These are phyloP conservation scores for Lactarius indigo DNA, from an alignment of 768 basidiomycete genomes.

Conservation along the genomic window DNA sequence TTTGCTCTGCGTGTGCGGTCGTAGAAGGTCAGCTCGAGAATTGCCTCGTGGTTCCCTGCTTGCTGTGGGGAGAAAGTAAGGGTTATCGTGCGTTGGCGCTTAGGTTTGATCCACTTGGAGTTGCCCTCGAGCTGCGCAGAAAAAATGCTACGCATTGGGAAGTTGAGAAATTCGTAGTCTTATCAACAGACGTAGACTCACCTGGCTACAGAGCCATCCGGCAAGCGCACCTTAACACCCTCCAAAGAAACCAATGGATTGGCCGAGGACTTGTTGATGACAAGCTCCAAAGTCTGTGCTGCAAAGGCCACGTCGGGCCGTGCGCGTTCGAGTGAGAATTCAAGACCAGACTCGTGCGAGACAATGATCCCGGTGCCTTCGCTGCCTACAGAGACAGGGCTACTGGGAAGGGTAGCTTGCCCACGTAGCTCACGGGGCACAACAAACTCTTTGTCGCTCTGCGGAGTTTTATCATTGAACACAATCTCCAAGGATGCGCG, in stretches of 20 bases:
- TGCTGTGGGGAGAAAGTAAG: constrained; percentile 10
- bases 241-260: constrained; percentile 1
- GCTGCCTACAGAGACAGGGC: background rate
- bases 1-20: background rate
- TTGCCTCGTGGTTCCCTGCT: constrained; percentile 14
- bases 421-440: constrained; percentile 13
- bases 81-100: background rate
- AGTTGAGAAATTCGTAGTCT: background rate
- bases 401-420: background rate
- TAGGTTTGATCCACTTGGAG: constrained; percentile 1
- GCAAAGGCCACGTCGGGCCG: background rate
- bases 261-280: constrained; percentile 4
- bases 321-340: constrained; percentile 8
- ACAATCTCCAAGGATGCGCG: background rate
- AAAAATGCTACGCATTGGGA: background rate
- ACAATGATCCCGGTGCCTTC: constrained; percentile 13
- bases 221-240: background rate
- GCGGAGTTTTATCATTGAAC: constrained; percentile 2
- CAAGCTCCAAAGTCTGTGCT: background rate
- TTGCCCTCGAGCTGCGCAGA: constrained; percentile 9
- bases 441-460: background rate
- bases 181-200: background rate
- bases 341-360: constrained; percentile 19
- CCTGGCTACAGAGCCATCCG: background rate
- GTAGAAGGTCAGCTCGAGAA: constrained; percentile 14